These are phyloP conservation scores for Parmales sp. DNA, from an alignment of 108 stramenopile species.

Conservation along the genomic window DNA sequence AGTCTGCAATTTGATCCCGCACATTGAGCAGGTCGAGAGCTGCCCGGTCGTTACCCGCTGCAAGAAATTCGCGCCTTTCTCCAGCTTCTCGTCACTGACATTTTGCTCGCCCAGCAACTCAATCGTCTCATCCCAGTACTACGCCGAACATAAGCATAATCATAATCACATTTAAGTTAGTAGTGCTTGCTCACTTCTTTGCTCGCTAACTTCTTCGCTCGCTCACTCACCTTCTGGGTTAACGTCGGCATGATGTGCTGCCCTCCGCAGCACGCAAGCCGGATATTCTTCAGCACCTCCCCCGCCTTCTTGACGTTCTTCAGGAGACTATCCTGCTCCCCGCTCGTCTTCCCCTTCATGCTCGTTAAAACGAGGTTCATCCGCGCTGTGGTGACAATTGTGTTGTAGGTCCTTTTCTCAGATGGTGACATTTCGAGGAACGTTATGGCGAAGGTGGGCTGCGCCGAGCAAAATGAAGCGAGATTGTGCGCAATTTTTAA, in stretches of 20 bases:
- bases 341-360: constrained; percentile 62
- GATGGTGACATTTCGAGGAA: constrained; percentile 38
- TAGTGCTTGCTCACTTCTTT: no score
- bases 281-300: constrained; percentile 51
- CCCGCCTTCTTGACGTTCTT: constrained; percentile 53
- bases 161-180: no score
- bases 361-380: constrained; percentile 55
- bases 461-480: no score
- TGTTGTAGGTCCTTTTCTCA: constrained; percentile 63
- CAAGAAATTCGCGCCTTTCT: constrained; percentile 46
- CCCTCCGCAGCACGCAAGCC: constrained; percentile 63
- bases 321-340: constrained; percentile 67
- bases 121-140: constrained; percentile 52
- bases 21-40: constrained; percentile 49
- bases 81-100: constrained; percentile 26
- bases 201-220: no score
- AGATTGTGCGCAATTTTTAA: no score
- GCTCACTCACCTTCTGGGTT: no score
- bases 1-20: constrained; percentile 49
- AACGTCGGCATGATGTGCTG: constrained; percentile 25
- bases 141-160: no score
- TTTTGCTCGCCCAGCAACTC: constrained; percentile 36
- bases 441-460: constrained; percentile 31
- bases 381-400: constrained; percentile 51
- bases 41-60: constrained; percentile 34